A percentile compares a stretch with the other conserved stretches of the same genome.
Evolutionary conservation across 768 basidiomycete genomes (phyloP).

Genomic region (Russula olivacea): DNA sequence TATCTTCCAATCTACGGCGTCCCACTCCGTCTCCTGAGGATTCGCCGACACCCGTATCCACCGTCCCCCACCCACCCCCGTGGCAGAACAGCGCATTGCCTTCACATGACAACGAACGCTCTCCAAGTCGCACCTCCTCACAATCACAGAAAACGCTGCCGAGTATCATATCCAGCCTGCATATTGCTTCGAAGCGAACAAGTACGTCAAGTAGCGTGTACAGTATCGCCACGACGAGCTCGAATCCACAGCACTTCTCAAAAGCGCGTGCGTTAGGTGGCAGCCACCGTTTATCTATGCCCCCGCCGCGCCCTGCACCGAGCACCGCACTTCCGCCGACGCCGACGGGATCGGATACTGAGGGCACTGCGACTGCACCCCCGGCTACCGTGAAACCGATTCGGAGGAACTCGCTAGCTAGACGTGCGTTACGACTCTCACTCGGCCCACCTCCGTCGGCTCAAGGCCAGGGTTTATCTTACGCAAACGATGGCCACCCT

Average conservation of each 20-base stretch:
- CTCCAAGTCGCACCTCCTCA: constrained; percentile 29
- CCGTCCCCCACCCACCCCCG: constrained; percentile 6
- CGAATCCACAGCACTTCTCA: constrained; percentile 37
- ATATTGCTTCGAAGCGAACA: constrained; percentile 22
- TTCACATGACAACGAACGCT: constrained; percentile 20
- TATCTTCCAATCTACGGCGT: constrained; percentile 42
- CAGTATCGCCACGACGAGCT: constrained; percentile 25
- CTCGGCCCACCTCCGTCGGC: constrained; percentile 59
- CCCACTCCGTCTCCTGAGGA: constrained; percentile 57
- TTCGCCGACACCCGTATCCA: constrained; percentile 48
- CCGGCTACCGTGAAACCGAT: constrained; percentile 32
- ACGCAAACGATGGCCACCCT: not conserved
- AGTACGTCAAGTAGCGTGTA: constrained; percentile 41
- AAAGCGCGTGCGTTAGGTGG: constrained; percentile 28
- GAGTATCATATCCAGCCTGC: constrained; percentile 20
- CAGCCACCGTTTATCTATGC: constrained; percentile 54
- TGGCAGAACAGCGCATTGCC: constrained; percentile 24
- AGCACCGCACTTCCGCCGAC: constrained; percentile 65
- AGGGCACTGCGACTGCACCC: constrained; percentile 29
- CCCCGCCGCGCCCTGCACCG: constrained; percentile 70
- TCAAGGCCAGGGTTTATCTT: constrained; percentile 42
- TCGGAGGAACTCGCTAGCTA: constrained; percentile 48
- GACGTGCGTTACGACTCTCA: constrained; percentile 43
- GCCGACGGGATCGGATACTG: constrained; percentile 35
- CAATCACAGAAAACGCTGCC: constrained; percentile 28